These are phyloP conservation scores for Penicillium simplicissimum DNA, from an alignment of 495 filamentous ascomycete genomes.

Conservation along the genomic window DNA sequence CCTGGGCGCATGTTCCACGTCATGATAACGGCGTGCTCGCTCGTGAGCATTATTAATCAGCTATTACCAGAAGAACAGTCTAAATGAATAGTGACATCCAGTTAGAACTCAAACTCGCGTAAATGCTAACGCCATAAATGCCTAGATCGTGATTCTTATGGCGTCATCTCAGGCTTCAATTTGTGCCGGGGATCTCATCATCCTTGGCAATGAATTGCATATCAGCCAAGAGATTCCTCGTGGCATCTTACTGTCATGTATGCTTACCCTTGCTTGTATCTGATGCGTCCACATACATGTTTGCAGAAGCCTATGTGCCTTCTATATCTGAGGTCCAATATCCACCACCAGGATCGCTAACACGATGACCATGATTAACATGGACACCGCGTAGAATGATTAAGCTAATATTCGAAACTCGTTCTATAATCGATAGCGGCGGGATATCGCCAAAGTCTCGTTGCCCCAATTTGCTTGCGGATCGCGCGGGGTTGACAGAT, in stretches of 20 bases:
- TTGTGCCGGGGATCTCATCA: background rate
- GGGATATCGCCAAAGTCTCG: background rate
- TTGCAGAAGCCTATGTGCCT: too few species aligned
- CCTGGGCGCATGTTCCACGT: too few species aligned
- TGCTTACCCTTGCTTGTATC: too few species aligned
- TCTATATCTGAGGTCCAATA: too few species aligned
- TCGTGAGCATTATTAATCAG: background rate
- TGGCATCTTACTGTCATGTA: background rate
- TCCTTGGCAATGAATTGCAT: background rate
- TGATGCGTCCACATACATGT: too few species aligned
- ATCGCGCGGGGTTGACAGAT: background rate
- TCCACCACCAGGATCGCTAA: too few species aligned
- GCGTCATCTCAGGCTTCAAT: background rate
- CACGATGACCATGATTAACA: too few species aligned
- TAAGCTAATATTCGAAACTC: too few species aligned
- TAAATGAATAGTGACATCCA: background rate
- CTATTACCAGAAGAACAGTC: background rate
- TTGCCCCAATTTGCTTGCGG: background rate
- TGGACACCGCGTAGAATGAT: too few species aligned
- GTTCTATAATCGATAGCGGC: too few species aligned
- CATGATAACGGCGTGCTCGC: too few species aligned
- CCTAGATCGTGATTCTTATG: background rate
- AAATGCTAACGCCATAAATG: background rate
- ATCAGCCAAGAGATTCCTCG: background rate
- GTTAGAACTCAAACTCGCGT: background rate